Evolutionary conservation across 306 rosid genomes (phyloP), one percentile per base, ranked within the genome.

Genomic region (Gynostemma pentaphyllum): DNA sequence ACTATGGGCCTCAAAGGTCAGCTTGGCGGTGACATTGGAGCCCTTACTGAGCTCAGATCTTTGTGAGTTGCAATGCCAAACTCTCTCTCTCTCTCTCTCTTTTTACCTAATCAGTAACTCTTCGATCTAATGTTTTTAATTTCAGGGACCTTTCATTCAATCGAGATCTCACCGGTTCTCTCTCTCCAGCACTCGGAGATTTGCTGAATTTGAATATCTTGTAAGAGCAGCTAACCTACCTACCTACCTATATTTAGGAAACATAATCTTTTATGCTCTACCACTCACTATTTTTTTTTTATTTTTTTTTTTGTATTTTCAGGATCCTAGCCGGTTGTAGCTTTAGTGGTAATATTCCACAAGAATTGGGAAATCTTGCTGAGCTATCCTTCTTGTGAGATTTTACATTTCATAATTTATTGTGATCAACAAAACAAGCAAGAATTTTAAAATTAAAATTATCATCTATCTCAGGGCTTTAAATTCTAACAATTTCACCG

Each of bases 291-390:
- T 29, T 24, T n/a, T 53, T 63, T 12, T 24, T 61, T 4, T 39
- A 0, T 60, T 45, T 37, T 78, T 22, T 36, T 57, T 32, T 57
- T 70, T n/a, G 63, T 24, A 69, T 19, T 51, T 70, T 72, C 76
- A 92, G 99, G 82, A 86, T 88, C 72, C 83, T 92, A 73, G 95
- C 96, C 66, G 95, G 96, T 28, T 92, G 99, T 60, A 5, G 88
- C 68, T 92, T 92, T 77, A 86, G 76, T 75, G 95, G 99, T 45
- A 75, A 24, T 45, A 84, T 92, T 64, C 99, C 99, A 28, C 79
- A 81, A 63, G 84, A 78, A 66, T 28, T 92, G 75, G 99, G 99
- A 26, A 80, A 86, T 41, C 96, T 92, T 68, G 63, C 72, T 44
- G 78, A 82, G 50, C 80, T 92, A 62, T 70, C 89, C 46, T 92